These are phyloP conservation scores for Rhodotorula sp. DNA, from an alignment of 1,284 basidiomycete species.

Conservation along the genomic window DNA sequence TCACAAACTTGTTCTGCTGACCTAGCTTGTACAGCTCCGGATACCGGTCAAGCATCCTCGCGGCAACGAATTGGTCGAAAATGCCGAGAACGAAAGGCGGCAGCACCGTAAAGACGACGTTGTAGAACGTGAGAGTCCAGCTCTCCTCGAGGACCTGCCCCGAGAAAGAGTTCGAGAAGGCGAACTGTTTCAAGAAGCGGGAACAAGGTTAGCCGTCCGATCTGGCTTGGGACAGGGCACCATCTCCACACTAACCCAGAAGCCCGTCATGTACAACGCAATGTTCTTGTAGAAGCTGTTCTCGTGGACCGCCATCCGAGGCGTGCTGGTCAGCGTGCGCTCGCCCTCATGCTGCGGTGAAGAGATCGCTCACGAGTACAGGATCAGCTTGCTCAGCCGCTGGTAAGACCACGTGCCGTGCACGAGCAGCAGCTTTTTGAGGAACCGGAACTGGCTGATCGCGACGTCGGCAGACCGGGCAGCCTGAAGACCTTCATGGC, in stretches of 20 bases:
- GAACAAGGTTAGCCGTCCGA: no score
- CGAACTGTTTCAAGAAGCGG: conserved; percentile 62
- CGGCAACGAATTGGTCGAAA: conserved; percentile 82
- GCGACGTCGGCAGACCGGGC: conserved; percentile 94
- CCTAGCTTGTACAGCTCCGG: conserved; percentile 93
- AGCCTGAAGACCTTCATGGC: conserved; percentile 96
- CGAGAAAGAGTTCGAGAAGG: conserved; percentile 97
- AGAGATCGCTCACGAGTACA: conserved; percentile 50
- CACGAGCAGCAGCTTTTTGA: conserved; percentile 92
- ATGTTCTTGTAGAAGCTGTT: conserved; percentile 66
- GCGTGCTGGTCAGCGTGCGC: neutral
- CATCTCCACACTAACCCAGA: conserved; percentile 35
- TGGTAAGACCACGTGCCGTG: conserved; percentile 99
- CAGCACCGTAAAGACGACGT: conserved; percentile 81
- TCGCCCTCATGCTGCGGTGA: neutral
- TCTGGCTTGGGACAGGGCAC: neutral
- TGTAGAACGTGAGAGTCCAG: conserved; percentile 77
- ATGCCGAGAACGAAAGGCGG: conserved; percentile 97
- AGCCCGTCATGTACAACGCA: conserved; percentile 82
- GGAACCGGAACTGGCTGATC: conserved; percentile 95
- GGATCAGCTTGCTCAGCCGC: conserved; percentile 87
- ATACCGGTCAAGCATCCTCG: conserved; percentile 92
- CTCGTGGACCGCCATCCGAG: no score
- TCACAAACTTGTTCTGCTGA: conserved; percentile 76
- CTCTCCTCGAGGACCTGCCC: conserved; percentile 98